Evolutionary conservation across 1,284 basidiomycete species (phyloP), one percentile per base, ranked within the genome.

Genomic region (Phenoliferia sp.): DNA sequence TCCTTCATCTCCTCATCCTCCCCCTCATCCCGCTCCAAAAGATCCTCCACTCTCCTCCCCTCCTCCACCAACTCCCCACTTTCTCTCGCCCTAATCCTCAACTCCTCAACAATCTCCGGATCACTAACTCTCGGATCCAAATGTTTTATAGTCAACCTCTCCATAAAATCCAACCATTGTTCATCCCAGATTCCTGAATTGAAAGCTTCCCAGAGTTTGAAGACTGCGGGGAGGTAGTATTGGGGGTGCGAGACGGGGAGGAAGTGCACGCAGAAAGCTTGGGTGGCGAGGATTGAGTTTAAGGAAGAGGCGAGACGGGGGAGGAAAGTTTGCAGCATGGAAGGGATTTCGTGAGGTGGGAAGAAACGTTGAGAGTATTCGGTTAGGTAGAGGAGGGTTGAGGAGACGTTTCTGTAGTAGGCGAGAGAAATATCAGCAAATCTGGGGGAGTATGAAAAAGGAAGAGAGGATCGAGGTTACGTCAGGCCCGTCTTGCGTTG

Each of bases 331-430:
- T 86, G 83, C 32, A 99, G 86, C 91, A 99, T 98, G 71, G 91
- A 90, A 73, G 90, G 87, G 58, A 90, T 89, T 60, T 92, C 90
- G 62, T 87, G 85, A 12, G 94, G 90, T 74, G 94, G 88, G 80
- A 94, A 98, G 84, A 97, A 97, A 56, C 90, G 84, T 73, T 90
- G 88, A 50, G 87, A 85, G 73, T 84, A 85, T 72, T 92, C 89
- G 39, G 92, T 90, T 68, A 97, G 84, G 77, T 90, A 91, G 32
- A 92, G 88, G 82, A 93, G 88, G 69, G 85, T 89, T 82, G 86
- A 89, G n/a, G 88, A 85, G 29, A 90, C 81, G 80, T 88, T 88
- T 69, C 88, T 90, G 66, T 86, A 65, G 52, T 39, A 22, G 22
- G 39, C n/a, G 39, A 29, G 22, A 59, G 61, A 44, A 31, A 34